A percentile compares a stretch with the other conserved stretches of the same genome.
Evolutionary conservation across 2,329 filamentous ascomycete genomes (phyloP).

Genomic region (Aspergillus fructus): DNA sequence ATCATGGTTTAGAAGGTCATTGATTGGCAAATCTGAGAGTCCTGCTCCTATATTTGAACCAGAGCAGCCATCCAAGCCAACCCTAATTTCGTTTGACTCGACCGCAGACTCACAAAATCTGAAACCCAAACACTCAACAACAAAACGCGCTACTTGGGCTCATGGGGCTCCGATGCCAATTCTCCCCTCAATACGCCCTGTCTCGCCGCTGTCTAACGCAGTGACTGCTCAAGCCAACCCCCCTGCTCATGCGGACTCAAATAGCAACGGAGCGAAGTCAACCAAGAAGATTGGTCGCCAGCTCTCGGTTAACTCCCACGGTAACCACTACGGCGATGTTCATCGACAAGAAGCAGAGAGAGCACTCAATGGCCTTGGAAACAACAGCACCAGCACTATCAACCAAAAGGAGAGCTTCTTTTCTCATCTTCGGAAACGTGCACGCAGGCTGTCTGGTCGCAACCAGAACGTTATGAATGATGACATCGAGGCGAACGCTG

Average conservation of each 20-base stretch:
- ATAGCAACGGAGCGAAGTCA: conserved; percentile 55
- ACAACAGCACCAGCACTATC: conserved; percentile 70
- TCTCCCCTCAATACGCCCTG: conserved; percentile 86
- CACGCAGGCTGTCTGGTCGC: conserved; percentile 85
- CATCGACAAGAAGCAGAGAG: conserved; percentile 90
- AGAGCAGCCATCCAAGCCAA: conserved; percentile 37
- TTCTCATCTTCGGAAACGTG: conserved; percentile 91
- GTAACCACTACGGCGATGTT: conserved; percentile 87
- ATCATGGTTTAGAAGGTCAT: conserved; percentile 95
- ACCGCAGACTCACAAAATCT: conserved; percentile 44
- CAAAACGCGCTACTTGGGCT: conserved; percentile 91
- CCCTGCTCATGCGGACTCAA: conserved; percentile 49
- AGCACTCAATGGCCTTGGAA: conserved; percentile 74
- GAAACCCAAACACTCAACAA: conserved; percentile 59
- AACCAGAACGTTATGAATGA: conserved; percentile 83
- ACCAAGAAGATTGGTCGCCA: conserved; percentile 93
- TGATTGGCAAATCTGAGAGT: conserved; percentile 76
- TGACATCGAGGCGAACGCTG: conserved; percentile 88
- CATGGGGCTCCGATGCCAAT: conserved; percentile 92
- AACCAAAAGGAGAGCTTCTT: conserved; percentile 96
- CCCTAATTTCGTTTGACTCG: conserved; percentile 43
- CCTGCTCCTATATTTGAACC: conserved; percentile 57
- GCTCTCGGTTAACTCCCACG: conserved; percentile 85
- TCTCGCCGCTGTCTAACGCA: conserved; percentile 92
- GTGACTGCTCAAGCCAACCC: conserved; percentile 85